Evolutionary conservation across 2,329 filamentous ascomycete genomes (phyloP).

Genomic region (Ophiostoma quercus): DNA sequence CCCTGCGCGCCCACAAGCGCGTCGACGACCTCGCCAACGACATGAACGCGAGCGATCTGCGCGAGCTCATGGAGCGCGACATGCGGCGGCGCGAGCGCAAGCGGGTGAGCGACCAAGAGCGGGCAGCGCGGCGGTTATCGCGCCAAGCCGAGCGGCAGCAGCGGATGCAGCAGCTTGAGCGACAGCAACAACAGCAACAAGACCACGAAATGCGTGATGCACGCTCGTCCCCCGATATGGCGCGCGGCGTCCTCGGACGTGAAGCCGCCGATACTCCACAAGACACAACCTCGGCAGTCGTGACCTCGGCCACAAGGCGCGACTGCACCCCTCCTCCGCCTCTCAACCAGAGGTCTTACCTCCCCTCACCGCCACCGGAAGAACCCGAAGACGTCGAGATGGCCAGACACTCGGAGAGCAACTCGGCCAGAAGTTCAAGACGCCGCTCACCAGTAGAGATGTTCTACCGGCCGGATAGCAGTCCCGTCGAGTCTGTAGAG

Average conservation of each 20-base stretch:
- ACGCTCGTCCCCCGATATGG: slow-evolving; percentile 42
- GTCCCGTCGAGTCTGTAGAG: slow-evolving; percentile 32
- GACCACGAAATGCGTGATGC: slow-evolving; percentile 37
- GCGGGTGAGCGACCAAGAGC: slow-evolving; percentile 61
- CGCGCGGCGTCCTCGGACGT: slow-evolving; percentile 56
- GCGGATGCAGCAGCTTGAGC: slow-evolving; percentile 30
- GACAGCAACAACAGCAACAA: slow-evolving; percentile 39
- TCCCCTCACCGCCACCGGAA: slow-evolving; percentile 17
- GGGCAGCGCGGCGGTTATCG: slow-evolving; percentile 58
- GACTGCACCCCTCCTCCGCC: neutral
- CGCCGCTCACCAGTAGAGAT: slow-evolving; percentile 29
- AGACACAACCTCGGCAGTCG: slow-evolving; percentile 47
- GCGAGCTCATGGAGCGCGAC: slow-evolving; percentile 88
- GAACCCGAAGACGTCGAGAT: neutral
- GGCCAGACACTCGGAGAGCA: neutral
- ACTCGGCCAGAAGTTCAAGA: slow-evolving; percentile 14
- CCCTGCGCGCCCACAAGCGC: slow-evolving; percentile 55
- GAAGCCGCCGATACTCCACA: slow-evolving; percentile 48
- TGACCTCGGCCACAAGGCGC: slow-evolving; percentile 54
- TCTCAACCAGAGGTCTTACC: neutral
- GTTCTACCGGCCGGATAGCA: slow-evolving; percentile 48
- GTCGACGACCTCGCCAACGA: slow-evolving; percentile 74
- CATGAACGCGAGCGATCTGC: slow-evolving; percentile 74
- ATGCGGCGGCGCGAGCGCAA: slow-evolving; percentile 72
- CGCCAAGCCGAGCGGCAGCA: slow-evolving; percentile 60